Conservation (phyloP, 495 filamentous ascomycete genomes). For the Xylaria sp. region DNA sequence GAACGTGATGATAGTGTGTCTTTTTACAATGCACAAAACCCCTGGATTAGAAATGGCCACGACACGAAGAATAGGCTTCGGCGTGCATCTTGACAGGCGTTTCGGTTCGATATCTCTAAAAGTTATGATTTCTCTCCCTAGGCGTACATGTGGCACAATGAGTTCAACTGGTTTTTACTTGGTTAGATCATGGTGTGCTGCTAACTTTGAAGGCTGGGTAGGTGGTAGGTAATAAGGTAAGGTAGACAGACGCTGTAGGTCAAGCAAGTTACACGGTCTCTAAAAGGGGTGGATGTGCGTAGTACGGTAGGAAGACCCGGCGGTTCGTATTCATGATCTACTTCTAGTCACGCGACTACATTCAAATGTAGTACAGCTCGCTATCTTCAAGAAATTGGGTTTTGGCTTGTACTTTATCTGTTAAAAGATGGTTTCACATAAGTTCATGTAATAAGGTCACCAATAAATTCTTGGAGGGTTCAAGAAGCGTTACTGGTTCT, state of each 20-base stretch:
- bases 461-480: neutral
- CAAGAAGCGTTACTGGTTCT: neutral
- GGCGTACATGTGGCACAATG: neutral
- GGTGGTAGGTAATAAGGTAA: too few species aligned
- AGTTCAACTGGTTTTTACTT: neutral
- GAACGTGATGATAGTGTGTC: constrained; percentile 15
- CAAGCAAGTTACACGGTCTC: neutral
- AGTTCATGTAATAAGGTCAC: neutral
- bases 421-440: neutral
- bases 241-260: too few species aligned
- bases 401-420: neutral
- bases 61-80: neutral
- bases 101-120: neutral
- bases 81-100: neutral
- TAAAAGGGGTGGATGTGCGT: neutral
- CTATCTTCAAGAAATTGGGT: neutral
- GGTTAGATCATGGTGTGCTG: too few species aligned
- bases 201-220: too few species aligned
- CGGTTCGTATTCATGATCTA: neutral
- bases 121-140: neutral
- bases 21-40: neutral
- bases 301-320: neutral
- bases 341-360: neutral
- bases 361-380: neutral
- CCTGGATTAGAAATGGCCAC: neutral